Base-by-base conservation (phyloP, 768 basidiomycete species). In the Auricularia sp. region DNA sequence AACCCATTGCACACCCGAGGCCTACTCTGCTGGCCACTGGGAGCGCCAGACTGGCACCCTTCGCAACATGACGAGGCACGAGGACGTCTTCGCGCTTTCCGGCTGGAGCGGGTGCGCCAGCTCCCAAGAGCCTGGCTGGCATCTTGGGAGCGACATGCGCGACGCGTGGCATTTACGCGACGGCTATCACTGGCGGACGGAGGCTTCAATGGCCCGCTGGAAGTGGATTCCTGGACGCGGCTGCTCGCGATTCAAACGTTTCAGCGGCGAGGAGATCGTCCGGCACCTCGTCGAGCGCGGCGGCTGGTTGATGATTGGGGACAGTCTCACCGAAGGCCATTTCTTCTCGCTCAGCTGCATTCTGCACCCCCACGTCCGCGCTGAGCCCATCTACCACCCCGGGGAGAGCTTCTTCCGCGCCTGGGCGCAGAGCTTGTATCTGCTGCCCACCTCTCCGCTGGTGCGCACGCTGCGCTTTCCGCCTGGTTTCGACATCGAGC, bases 271-370 rank as follows among this genome's bases (percentile, higher is more conserved):
- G 44, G 73, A 73, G 10, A 73, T 88, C 59, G 76, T 88, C 53
- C 76, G 73, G 64, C 80, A 86, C 66, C 72, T 88, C 70, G 85
- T 87, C 14, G 81, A 87, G 69, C 76, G 82, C n/a, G 87, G 87
- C 12, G 87, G 87, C 2, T 88, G 87, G 87, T 74, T 87, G 16
- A 68, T 88, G 6, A 71, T 88, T 6, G 87, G 87, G 35, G 87
- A 89, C 69, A 87, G 86, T 0, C 83, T 87, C 18, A 83, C 84
- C 1, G 87, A 89, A 70, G 84, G 84, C 67, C 86, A 88, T 71
- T 88, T 88, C 76, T 88, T 87, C 72, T 87, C 87, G 4, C 70
- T 88, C 0, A 87, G 86, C 0, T 88, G 87, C 69, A 68, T 81
- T 51, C 77, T 88, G 3, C 83, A 83, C 72, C 86, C 87, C 0